Evolutionary conservation across 2,329 filamentous ascomycete species (phyloP).

Genomic region (Colletotrichum filicis): DNA sequence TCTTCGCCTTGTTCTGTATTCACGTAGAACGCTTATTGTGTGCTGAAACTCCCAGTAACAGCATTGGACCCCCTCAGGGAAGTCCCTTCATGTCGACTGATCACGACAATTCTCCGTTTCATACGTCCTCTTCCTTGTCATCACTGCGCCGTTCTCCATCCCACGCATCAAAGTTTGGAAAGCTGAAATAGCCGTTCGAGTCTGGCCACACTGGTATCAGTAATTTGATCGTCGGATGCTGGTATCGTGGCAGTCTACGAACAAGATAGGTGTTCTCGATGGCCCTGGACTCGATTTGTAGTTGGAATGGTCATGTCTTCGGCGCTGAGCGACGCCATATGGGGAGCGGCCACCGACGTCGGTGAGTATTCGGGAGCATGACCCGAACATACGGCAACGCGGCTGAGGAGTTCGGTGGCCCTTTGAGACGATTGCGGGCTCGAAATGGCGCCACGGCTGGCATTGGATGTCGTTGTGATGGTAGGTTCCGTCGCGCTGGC

Average conservation of each 20-base stretch:
- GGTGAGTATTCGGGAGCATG: constrained; percentile 27
- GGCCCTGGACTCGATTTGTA: constrained; percentile 32
- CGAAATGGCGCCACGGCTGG: constrained; percentile 61
- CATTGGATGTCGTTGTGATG: constrained; percentile 63
- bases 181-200: constrained; percentile 72
- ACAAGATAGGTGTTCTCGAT: constrained; percentile 25
- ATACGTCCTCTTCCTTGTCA: constrained; percentile 46
- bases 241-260: background rate
- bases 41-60: background rate
- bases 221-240: background rate
- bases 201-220: constrained; percentile 21
- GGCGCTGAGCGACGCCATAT: constrained; percentile 48
- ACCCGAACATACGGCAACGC: constrained; percentile 60
- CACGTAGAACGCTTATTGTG: background rate
- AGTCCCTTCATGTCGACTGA: background rate
- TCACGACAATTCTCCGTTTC: background rate
- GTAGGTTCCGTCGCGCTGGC: constrained; percentile 68
- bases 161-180: constrained; percentile 79
- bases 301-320: constrained; percentile 45
- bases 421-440: constrained; percentile 59
- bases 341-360: constrained; percentile 44
- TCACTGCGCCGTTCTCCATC: constrained; percentile 58
- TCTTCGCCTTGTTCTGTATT: background rate
- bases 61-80: background rate
- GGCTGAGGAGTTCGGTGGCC: constrained; percentile 65